These are phyloP conservation scores for Delitschia confertaspora DNA, from an alignment of 495 filamentous ascomycete species.

Conservation along the genomic window DNA sequence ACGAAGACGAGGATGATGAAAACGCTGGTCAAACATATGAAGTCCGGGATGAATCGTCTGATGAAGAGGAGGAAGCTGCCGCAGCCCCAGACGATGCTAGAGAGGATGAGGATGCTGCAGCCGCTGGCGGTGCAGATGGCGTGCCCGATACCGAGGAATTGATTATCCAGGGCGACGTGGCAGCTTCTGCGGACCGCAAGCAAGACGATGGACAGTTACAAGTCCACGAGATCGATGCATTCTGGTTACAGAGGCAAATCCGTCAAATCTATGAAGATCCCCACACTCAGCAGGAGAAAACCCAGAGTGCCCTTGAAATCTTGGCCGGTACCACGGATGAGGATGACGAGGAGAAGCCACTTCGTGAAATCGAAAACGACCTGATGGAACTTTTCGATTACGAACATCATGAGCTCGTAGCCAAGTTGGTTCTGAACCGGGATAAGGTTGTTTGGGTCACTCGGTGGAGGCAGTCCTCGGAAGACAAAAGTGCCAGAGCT, in stretches of 20 bases:
- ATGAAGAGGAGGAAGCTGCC: slow-evolving; percentile 65
- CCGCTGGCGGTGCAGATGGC: slow-evolving; percentile 46
- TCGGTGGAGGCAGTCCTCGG: slow-evolving; percentile 69
- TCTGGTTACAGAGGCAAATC: slow-evolving; percentile 92
- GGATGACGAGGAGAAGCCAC: slow-evolving; percentile 65
- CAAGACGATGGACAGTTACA: slow-evolving; percentile 54
- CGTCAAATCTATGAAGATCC: slow-evolving; percentile 80
- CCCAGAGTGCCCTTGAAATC: slow-evolving; percentile 67
- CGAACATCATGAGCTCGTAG: slow-evolving; percentile 87
- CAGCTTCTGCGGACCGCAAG: slow-evolving; percentile 36
- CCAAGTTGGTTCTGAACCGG: slow-evolving; percentile 82
- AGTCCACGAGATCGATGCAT: slow-evolving; percentile 88
- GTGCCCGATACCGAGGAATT: slow-evolving; percentile 47
- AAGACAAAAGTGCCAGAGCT: slow-evolving; percentile 66
- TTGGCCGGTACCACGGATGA: slow-evolving; percentile 67
- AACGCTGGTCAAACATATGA: slow-evolving; percentile 67
- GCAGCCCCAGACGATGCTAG: slow-evolving; percentile 38
- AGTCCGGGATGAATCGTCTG: slow-evolving; percentile 65
- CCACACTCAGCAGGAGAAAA: slow-evolving; percentile 83
- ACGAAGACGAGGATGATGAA: slow-evolving; percentile 87
- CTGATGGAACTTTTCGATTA: slow-evolving; percentile 97
- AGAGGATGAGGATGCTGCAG: slow-evolving; percentile 48
- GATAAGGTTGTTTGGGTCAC: slow-evolving; percentile 95
- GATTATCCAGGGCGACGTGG: slow-evolving; percentile 61
- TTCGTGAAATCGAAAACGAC: slow-evolving; percentile 95